A percentile compares a stretch with the other conserved stretches of the same genome.
These are phyloP conservation scores for Didymella glomerata DNA, from an alignment of 2,329 filamentous ascomycete species.

Conservation along the genomic window DNA sequence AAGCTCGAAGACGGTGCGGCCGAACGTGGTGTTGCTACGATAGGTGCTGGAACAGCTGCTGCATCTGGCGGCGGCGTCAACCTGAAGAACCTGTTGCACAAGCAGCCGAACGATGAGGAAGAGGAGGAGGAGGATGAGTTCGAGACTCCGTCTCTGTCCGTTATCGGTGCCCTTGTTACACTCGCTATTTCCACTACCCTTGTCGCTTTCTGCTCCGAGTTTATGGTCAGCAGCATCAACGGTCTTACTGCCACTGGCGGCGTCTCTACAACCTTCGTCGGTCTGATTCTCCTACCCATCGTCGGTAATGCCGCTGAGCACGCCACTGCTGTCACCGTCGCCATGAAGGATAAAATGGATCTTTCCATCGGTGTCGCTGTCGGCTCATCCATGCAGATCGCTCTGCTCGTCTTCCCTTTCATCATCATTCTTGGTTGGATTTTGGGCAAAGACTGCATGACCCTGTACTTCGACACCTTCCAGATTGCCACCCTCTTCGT, in stretches of 20 bases:
- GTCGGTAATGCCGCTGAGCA: conserved; percentile 73
- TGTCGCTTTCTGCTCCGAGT: conserved; percentile 79
- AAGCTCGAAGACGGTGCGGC: conserved; percentile 61
- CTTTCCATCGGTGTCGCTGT: conserved; percentile 72
- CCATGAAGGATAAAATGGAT: conserved; percentile 74
- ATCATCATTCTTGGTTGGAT: conserved; percentile 70
- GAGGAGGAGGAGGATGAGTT: conserved; percentile 72
- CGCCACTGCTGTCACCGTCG: conserved; percentile 68
- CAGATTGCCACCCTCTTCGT: conserved; percentile 75
- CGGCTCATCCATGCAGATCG: conserved; percentile 72
- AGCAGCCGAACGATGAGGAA: conserved; percentile 40
- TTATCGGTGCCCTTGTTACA: conserved; percentile 75
- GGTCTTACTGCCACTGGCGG: conserved; percentile 58
- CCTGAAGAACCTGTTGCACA: conserved; percentile 56
- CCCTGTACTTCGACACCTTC: conserved; percentile 85
- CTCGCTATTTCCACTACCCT: conserved; percentile 77
- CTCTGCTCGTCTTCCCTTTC: conserved; percentile 67
- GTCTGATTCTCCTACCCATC: conserved; percentile 70
- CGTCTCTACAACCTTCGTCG: conserved; percentile 68
- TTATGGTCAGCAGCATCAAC: conserved; percentile 68
- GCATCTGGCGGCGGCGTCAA: conserved; percentile 60
- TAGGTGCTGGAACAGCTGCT: conserved; percentile 62
- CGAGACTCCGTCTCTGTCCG: conserved; percentile 76
- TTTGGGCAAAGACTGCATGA: conserved; percentile 69
- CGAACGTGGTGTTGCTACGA: conserved; percentile 59